Base-by-base conservation (phyloP, 2,329 filamentous ascomycete species). In the Ampelomyces quisqualis region DNA sequence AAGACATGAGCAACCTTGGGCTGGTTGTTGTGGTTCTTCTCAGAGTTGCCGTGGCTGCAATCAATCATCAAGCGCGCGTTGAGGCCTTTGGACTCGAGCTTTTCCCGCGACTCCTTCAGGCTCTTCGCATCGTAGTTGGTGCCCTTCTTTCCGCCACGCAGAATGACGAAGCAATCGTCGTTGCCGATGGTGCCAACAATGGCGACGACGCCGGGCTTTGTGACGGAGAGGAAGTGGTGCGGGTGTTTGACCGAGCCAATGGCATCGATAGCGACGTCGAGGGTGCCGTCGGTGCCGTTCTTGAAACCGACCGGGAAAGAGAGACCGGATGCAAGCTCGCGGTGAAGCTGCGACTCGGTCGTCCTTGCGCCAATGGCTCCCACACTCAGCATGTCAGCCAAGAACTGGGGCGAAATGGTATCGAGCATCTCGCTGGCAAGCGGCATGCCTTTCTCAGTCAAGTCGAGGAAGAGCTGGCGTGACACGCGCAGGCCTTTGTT, bases 271-370 rank as follows among this genome's bases (percentile, higher is more conserved):
- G 93, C 90, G 3, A 97, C 90, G 41, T 84, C 81, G 33, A 97
- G 75, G 7, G 85, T 86, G 36, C 93, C 93, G 67, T 98, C 93
- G 21, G 93, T 98, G 52, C 93, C 93, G 71, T 98, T 98, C 81
- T 98, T 98, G 86, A 98, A 98, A 36, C 93, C 93, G 8, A 98
- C 90, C 2, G 93, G 93, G 85, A 96, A 97, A 57, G 87, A 94
- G 23, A 97, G 77, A 64, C 93, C 93, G 38, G 87, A 93, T 15
- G 93, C 91, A 50, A 98, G 76, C 73, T 98, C 93, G 41, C 93
- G 85, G 72, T 98, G 93, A 49, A 97, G 78, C 74, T 98, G 93
- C 36, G 85, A 90, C 75, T 98, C 93, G 2, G 93, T 97, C 14
- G 93, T 98, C 48, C 93, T 81, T n/a, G 93, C 93, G 41, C 93